Percentiles rank a stretch among this genome's conserved stretches.
Evolutionary conservation across 2,329 filamentous ascomycete species (phyloP).

Genomic region (Xylariaceae sp.): DNA sequence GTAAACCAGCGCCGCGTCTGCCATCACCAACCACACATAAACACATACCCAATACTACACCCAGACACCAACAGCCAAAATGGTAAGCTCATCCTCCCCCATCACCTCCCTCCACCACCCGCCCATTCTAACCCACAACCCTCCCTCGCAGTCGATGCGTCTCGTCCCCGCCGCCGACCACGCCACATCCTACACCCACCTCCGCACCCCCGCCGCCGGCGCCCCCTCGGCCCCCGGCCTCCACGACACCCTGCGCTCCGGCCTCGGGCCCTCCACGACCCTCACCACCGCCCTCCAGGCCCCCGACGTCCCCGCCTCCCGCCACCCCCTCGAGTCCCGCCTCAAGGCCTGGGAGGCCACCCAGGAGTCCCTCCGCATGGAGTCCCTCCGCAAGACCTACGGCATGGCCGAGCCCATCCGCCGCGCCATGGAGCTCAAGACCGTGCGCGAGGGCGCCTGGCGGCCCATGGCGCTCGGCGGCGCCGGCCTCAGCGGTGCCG

Average conservation of each 20-base stretch:
- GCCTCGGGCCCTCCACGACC: conserved; percentile 57
- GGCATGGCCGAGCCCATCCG: conserved; percentile 91
- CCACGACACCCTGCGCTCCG: conserved; percentile 86
- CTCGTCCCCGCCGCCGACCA: conserved; percentile 72
- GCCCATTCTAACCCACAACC: conserved; percentile 11
- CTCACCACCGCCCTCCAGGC: conserved; percentile 77
- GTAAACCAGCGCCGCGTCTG: no score
- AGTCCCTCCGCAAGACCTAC: conserved; percentile 78
- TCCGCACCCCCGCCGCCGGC: conserved; percentile 47
- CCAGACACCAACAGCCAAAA: conserved; percentile 33
- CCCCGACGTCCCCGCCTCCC: conserved; percentile 49
- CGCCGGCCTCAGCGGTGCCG: conserved; percentile 23
- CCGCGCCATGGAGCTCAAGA: conserved; percentile 92
- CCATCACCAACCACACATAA: background rate
- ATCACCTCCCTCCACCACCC: conserved; percentile 2
- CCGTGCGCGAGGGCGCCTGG: conserved; percentile 76
- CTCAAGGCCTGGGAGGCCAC: conserved; percentile 87
- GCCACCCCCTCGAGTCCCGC: conserved; percentile 88
- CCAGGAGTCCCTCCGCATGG: conserved; percentile 84
- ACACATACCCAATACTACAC: background rate
- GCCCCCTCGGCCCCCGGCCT: conserved; percentile 91
- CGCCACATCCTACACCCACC: conserved; percentile 62
- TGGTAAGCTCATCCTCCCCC: conserved; percentile 38
- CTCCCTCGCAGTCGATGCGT: conserved; percentile 68
- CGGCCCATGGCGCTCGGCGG: conserved; percentile 67